Conservation (phyloP, 176 grass and related monocot genomes). For the Puccinellia tenuiflora region DNA sequence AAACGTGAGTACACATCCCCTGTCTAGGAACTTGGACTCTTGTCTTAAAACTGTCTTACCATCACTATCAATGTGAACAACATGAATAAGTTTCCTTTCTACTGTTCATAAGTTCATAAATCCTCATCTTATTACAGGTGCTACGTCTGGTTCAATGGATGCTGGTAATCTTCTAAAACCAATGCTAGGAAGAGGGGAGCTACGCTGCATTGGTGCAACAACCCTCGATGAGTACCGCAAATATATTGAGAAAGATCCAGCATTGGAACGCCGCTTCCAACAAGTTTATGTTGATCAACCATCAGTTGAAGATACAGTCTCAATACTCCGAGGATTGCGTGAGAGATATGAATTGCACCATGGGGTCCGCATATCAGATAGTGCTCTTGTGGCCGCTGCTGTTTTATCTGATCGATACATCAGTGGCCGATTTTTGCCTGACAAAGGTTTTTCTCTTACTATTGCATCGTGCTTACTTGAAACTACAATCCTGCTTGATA, state of each 20-base stretch:
- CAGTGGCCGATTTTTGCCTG: slow-evolving; percentile 95
- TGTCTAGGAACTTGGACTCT: background rate
- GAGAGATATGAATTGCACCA: slow-evolving; percentile 99
- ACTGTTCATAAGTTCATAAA: background rate
- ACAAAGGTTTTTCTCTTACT: slow-evolving; percentile 60
- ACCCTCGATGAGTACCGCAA: slow-evolving; percentile 97
- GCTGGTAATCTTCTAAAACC: slow-evolving; percentile 97
- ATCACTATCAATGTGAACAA: background rate
- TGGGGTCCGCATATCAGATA: slow-evolving; percentile 92
- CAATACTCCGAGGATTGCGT: slow-evolving; percentile 83
- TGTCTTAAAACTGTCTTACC: background rate
- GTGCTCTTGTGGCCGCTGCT: slow-evolving; percentile 83
- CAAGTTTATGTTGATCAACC: slow-evolving; percentile 99
- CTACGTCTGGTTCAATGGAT: slow-evolving; percentile 96
- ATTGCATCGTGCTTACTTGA: background rate
- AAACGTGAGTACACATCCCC: no score
- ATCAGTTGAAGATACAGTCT: slow-evolving; percentile 92
- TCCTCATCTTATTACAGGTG: slow-evolving; percentile 51
- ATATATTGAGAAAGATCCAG: slow-evolving; percentile 99
- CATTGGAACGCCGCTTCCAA: slow-evolving; percentile 93
- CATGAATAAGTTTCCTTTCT: background rate
- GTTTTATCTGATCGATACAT: slow-evolving; percentile 95
- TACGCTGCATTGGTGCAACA: slow-evolving; percentile 94
- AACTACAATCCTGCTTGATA: background rate
- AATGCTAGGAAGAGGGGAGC: slow-evolving; percentile 95